These are phyloP conservation scores for Aspergillus sp. DNA, from an alignment of 2,329 filamentous ascomycete genomes.

Conservation along the genomic window DNA sequence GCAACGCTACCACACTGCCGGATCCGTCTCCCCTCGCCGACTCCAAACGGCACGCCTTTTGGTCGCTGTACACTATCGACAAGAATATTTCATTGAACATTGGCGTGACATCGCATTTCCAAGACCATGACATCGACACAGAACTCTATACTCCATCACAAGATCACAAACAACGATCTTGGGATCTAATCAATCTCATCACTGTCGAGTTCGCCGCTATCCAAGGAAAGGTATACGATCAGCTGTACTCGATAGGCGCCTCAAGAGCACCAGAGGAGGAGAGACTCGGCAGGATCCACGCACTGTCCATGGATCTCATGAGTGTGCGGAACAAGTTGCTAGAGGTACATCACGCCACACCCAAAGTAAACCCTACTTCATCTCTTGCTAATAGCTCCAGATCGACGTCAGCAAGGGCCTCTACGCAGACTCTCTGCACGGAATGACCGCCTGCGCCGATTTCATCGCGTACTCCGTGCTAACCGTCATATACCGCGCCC, in stretches of 20 bases:
- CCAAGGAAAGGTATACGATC: constrained; percentile 32
- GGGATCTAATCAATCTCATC: constrained; percentile 31
- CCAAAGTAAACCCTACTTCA: background rate
- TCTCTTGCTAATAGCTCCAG: constrained; percentile 10
- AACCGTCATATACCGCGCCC: constrained; percentile 31
- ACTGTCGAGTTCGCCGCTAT: constrained; percentile 28
- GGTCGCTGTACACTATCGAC: constrained; percentile 33
- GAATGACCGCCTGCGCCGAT: constrained; percentile 32
- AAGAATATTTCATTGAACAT: constrained; percentile 33
- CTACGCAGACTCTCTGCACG: constrained; percentile 31
- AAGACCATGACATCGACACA: constrained; percentile 34
- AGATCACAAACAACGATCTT: constrained; percentile 25
- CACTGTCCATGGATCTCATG: constrained; percentile 29
- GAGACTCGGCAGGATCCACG: constrained; percentile 23
- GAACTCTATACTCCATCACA: constrained; percentile 25
- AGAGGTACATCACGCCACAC: constrained; percentile 17
- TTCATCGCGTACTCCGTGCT: constrained; percentile 32
- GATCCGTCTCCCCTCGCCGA: constrained; percentile 24
- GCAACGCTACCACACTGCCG: constrained; percentile 21
- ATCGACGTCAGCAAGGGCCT: constrained; percentile 29
- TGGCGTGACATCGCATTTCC: constrained; percentile 30
- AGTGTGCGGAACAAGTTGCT: constrained; percentile 28
- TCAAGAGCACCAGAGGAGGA: constrained; percentile 21
- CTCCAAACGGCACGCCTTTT: constrained; percentile 31
- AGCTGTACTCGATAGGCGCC: constrained; percentile 29